A percentile compares a stretch with the other conserved stretches of the same genome.
These are phyloP conservation scores for Phytophthora ramorum DNA, from an alignment of 352 stramenopile genomes.

Conservation along the genomic window DNA sequence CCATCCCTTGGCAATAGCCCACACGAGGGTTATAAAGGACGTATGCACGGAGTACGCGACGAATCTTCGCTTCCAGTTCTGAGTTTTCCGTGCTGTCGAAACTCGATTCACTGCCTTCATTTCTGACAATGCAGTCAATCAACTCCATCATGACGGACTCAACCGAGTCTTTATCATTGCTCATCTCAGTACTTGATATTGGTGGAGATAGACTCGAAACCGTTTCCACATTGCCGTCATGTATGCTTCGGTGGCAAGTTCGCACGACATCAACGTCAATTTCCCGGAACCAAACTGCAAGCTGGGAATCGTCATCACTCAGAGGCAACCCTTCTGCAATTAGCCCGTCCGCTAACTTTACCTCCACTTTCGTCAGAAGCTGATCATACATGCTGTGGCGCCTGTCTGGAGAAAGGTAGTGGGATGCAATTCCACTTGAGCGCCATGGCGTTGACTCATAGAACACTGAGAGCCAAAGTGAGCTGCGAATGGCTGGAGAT, in stretches of 20 bases:
- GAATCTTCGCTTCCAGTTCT: slow-evolving; percentile 67
- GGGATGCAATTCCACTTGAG: slow-evolving; percentile 40
- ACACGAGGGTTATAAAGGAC: slow-evolving; percentile 84
- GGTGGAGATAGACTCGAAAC: neutral
- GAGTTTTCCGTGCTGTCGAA: slow-evolving; percentile 12
- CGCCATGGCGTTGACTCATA: slow-evolving; percentile 69
- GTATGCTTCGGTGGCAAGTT: slow-evolving; percentile 70
- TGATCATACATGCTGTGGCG: slow-evolving; percentile 68
- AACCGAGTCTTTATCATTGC: slow-evolving; percentile 21
- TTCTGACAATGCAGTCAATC: slow-evolving; percentile 20
- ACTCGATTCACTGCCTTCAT: neutral
- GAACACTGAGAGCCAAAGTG: slow-evolving; percentile 71
- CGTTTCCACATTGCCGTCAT: slow-evolving; percentile 42
- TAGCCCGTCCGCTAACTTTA: slow-evolving; percentile 36
- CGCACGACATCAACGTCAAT: slow-evolving; percentile 85
- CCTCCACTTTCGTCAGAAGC: slow-evolving; percentile 64
- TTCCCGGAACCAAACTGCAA: slow-evolving; percentile 77
- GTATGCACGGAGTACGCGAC: slow-evolving; percentile 80
- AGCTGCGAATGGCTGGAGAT: slow-evolving; percentile 48
- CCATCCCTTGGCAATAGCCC: slow-evolving; percentile 91
- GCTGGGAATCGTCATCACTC: slow-evolving; percentile 57
- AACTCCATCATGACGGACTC: slow-evolving; percentile 28
- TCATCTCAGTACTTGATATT: slow-evolving; percentile 4
- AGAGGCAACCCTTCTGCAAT: slow-evolving; percentile 23
- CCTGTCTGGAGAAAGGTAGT: slow-evolving; percentile 55